Conservation (phyloP, 1,139 yeast species). For the Hansenula sp. region DNA sequence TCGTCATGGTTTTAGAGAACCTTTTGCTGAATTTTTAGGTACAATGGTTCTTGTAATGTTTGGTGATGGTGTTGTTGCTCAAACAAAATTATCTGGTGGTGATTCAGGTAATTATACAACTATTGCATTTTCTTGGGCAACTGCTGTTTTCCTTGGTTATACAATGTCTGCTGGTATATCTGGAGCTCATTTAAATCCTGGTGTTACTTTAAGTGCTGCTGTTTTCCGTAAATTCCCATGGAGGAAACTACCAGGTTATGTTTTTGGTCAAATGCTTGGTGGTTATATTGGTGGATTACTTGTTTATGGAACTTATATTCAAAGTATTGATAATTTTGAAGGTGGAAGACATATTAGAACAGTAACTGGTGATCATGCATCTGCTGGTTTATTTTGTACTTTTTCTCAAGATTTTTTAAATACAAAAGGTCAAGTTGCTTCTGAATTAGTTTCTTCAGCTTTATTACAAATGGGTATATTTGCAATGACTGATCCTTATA, state of each 20-base stretch:
- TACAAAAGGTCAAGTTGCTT: constrained; percentile 39
- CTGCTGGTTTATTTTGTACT: constrained; percentile 42
- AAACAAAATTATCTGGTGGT: constrained; percentile 30
- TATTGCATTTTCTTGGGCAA: constrained; percentile 44
- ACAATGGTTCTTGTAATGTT: constrained; percentile 36
- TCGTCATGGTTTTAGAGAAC: constrained; percentile 24
- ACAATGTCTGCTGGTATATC: constrained; percentile 38
- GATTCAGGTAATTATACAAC: constrained; percentile 36
- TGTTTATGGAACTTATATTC: constrained; percentile 32
- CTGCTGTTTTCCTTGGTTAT: constrained; percentile 46
- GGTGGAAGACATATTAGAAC: constrained; percentile 23
- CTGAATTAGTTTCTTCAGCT: constrained; percentile 40
- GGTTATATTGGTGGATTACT: constrained; percentile 35
- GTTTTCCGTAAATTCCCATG: constrained; percentile 38
- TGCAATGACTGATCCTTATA: constrained; percentile 44
- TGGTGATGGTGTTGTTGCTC: constrained; percentile 46
- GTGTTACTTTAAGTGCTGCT: constrained; percentile 35
- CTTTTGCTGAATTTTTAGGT: constrained; percentile 45
- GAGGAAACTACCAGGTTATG: constrained; percentile 35
- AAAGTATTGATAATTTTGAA: constrained; percentile 22
- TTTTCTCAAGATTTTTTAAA: constrained; percentile 38
- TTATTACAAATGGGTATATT: constrained; percentile 39
- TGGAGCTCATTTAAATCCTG: constrained; percentile 42
- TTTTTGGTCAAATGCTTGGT: constrained; percentile 36
- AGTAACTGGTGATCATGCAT: constrained; percentile 21